Conservation (phyloP, 257 asterid species). For the Solanum piurae region DNA sequence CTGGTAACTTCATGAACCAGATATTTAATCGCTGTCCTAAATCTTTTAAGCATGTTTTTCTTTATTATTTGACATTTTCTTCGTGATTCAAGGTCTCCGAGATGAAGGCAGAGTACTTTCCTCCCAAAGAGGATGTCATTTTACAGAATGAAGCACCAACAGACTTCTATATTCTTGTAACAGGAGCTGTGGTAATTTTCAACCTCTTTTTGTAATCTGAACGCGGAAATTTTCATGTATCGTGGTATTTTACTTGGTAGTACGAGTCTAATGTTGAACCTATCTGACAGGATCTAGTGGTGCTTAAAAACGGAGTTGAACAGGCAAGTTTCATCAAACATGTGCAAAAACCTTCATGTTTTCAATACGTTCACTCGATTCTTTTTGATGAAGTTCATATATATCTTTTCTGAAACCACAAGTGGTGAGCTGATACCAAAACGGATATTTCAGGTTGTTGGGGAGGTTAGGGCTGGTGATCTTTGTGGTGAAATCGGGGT, state of each 20-base stretch:
- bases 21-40: neutral
- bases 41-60: neutral
- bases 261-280: slow-evolving; percentile 4
- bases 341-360: neutral
- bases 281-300: slow-evolving; percentile 25
- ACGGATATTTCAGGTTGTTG: slow-evolving; percentile 48
- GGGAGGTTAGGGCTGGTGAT: slow-evolving; percentile 77
- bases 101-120: slow-evolving; percentile 44
- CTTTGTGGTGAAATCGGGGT: slow-evolving; percentile 90
- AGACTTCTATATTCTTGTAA: slow-evolving; percentile 33
- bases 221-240: neutral
- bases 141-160: slow-evolving; percentile 47
- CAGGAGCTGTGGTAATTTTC: slow-evolving; percentile 36
- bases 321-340: slow-evolving; percentile 40
- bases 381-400: neutral
- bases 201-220: neutral
- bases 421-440: neutral
- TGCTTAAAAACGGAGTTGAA: slow-evolving; percentile 33
- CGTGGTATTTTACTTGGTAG: neutral
- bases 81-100: slow-evolving; percentile 27
- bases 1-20: slow-evolving; percentile 11
- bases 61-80: neutral
- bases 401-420: neutral
- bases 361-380: neutral
- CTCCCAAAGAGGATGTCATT: slow-evolving; percentile 40